Base-by-base conservation (phyloP, 495 filamentous ascomycete species). In the Darksidea phi region DNA sequence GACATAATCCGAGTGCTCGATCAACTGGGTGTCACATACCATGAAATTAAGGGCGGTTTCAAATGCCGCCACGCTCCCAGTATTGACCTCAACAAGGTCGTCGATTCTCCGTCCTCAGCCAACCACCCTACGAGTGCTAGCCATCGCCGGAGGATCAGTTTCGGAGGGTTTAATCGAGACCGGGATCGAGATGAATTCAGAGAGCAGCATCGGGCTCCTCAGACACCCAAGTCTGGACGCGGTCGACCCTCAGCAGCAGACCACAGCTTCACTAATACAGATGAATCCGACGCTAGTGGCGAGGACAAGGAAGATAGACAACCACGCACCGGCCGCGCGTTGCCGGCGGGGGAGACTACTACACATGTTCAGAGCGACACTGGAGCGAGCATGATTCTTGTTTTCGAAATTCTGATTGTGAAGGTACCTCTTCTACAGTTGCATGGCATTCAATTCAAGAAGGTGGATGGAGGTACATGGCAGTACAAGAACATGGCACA, bases 401-500 rank as follows among this genome's bases (percentile, higher is more conserved):
- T 87, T 59, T 99, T 99, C 67, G 94, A 99, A 70, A 96, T 98
- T 54, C 83, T 97, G 63, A 91, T 99, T 60, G 94, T 99, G 61
- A 99, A 99, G 77, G 90, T 99, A 32, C 94, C 94, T 24, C 76
- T 99, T 49, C 87, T 99, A 65, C 89, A 87, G 20, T 74, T 99
- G 60, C 92, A 97, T 68, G 94, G 94, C 42, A 90, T 99, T 49
- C 94, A 99, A 73, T 99, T 99, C 79, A 99, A 99, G 80, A 90
- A 93, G 73, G 86, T 97, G 46, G 84, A 89, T 26, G 95, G 94
- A 6, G 89, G 92, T 38, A 96, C 94, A 61, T 97, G 92, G 92
- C 91, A 96, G 74, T 99, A 97, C 71, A 95, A 96, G 77, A 89
- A 90, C 62, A 91, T 97, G 89, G 94, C 94, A 43, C 90, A 95